Conservation (phyloP, 1,284 basidiomycete species). For the Cryptococcus sp. region DNA sequence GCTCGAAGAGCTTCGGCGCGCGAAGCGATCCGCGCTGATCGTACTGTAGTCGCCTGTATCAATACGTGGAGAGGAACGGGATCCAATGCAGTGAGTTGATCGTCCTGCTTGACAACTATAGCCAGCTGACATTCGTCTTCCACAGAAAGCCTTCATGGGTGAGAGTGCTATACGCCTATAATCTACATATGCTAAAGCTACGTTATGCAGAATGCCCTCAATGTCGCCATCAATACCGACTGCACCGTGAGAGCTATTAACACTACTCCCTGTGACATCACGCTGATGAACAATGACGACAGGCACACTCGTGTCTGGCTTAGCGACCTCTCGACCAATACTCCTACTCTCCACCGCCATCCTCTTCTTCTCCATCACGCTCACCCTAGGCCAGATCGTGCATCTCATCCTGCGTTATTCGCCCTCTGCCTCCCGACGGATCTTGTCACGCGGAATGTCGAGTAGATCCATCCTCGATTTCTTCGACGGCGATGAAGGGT, state of each 20-base stretch:
- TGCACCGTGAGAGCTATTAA: conserved; percentile 28
- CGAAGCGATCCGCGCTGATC: neutral
- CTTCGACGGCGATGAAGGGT: conserved; percentile 17
- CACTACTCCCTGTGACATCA: no score
- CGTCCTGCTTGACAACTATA: neutral
- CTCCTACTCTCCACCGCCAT: conserved; percentile 40
- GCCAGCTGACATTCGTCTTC: neutral
- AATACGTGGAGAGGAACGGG: conserved; percentile 52
- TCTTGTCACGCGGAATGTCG: conserved; percentile 7
- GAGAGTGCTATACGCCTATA: neutral
- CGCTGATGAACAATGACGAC: neutral
- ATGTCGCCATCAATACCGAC: conserved; percentile 48
- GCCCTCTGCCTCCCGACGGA: conserved; percentile 14
- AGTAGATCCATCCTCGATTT: conserved; percentile 16
- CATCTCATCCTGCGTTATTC: conserved; percentile 22
- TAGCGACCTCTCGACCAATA: conserved; percentile 46
- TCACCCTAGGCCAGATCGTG: conserved; percentile 40
- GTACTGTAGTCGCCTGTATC: conserved; percentile 43
- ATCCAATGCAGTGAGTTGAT: conserved; percentile 40
- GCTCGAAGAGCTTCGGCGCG: neutral
- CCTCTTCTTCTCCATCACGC: conserved; percentile 37
- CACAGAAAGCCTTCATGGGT: conserved; percentile 47
- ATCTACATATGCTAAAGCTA: neutral
- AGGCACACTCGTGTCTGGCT: conserved; percentile 46
- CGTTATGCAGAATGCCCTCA: conserved; percentile 47